Conservation (phyloP, 495 filamentous ascomycete species). For the Neurospora sp. region DNA sequence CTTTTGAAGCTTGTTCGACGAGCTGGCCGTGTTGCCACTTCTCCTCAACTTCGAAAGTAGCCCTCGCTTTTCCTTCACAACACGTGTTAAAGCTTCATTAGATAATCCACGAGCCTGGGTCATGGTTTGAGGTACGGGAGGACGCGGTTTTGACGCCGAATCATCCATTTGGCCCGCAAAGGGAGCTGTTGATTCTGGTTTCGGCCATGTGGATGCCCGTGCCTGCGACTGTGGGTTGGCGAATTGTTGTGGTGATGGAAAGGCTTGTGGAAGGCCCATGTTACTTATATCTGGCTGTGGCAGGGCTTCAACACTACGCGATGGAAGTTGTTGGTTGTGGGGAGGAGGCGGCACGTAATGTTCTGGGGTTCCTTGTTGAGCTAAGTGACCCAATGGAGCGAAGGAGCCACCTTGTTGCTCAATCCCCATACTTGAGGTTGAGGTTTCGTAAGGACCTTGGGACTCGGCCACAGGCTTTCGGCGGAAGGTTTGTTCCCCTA, state of each 20-base stretch:
- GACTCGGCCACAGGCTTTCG: background rate
- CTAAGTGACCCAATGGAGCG: background rate
- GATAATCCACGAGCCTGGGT: background rate
- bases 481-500: background rate
- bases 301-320: background rate
- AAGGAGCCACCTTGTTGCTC: background rate
- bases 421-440: background rate
- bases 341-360: background rate
- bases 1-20: background rate
- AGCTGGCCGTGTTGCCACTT: background rate
- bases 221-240: background rate
- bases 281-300: background rate
- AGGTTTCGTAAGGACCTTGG: background rate
- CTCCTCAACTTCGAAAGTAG: background rate
- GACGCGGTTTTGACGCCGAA: background rate
- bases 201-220: background rate
- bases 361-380: background rate
- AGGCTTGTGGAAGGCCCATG: background rate
- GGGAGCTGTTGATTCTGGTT: background rate
- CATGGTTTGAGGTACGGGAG: background rate
- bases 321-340: background rate
- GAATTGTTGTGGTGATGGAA: background rate
- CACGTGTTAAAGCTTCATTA: background rate
- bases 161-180: background rate
- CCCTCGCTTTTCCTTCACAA: background rate